phyloP scores from a whole-genome alignment of 495 filamentous ascomycete genomes.

The Hyaloscypha variabilis region DNA sequence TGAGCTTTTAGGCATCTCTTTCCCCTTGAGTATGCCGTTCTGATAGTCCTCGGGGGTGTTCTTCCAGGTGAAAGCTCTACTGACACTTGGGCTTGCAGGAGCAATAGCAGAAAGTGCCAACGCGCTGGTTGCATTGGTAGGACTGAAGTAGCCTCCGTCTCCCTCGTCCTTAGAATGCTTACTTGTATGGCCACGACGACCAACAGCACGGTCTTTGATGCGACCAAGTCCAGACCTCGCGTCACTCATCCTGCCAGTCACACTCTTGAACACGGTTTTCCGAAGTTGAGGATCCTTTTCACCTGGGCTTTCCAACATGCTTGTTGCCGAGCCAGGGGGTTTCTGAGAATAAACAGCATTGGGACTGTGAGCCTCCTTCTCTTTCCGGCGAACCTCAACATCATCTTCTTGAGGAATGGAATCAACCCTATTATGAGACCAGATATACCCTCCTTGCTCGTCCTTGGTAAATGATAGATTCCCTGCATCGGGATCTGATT shows the following conservation, averaged over 20 bases:
- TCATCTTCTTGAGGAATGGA: constrained; percentile 50
- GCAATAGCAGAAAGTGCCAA: constrained; percentile 10
- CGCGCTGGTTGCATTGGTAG: constrained; percentile 18
- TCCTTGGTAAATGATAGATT: constrained; percentile 71
- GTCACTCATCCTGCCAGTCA: constrained; percentile 79
- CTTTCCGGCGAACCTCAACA: not conserved
- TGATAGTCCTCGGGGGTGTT: constrained; percentile 57
- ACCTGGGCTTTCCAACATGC: constrained; percentile 46
- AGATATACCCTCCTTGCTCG: constrained; percentile 62
- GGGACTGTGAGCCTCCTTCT: constrained; percentile 17
- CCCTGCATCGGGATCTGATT: constrained; percentile 51
- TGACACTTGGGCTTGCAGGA: constrained; percentile 21
- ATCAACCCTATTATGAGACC: constrained; percentile 59
- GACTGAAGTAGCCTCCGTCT: constrained; percentile 19
- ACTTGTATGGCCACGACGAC: constrained; percentile 48
- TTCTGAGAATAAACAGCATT: constrained; percentile 37
- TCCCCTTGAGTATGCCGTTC: constrained; percentile 38
- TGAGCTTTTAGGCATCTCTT: constrained; percentile 22
- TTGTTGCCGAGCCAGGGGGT: constrained; percentile 41
- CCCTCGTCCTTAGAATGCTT: constrained; percentile 42
- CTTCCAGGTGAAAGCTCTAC: constrained; percentile 57
- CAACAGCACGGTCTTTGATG: constrained; percentile 79
- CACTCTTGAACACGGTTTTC: constrained; percentile 73
- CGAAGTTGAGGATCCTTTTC: constrained; percentile 69
- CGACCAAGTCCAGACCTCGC: constrained; percentile 80